Evolutionary conservation across 2,329 filamentous ascomycete species (phyloP).

Genomic region (Endocalyx cinctus): DNA sequence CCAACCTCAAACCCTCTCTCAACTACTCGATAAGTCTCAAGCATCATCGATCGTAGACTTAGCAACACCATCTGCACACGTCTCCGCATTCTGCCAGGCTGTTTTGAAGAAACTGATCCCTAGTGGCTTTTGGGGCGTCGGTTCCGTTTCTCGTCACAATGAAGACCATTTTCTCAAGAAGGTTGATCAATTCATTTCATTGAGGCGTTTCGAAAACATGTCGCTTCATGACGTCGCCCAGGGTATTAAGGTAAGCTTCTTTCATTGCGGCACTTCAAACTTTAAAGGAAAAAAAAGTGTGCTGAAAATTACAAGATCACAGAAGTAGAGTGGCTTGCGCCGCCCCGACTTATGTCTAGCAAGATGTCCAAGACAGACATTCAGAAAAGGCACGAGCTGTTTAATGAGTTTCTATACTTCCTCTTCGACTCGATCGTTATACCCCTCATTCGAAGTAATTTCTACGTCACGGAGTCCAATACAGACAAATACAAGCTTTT

Average conservation of each 20-base stretch:
- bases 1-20: slow-evolving; percentile 11
- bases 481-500: slow-evolving; percentile 76
- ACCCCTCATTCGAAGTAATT: slow-evolving; percentile 79
- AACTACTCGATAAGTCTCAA: slow-evolving; percentile 33
- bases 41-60: slow-evolving; percentile 55
- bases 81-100: slow-evolving; percentile 84
- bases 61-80: slow-evolving; percentile 61
- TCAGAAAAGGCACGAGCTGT: slow-evolving; percentile 70
- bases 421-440: slow-evolving; percentile 88
- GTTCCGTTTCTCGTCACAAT: slow-evolving; percentile 53
- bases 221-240: slow-evolving; percentile 75
- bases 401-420: slow-evolving; percentile 86
- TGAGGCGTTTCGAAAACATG: slow-evolving; percentile 77
- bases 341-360: slow-evolving; percentile 38
- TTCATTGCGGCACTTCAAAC: slow-evolving; percentile 5
- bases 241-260: slow-evolving; percentile 61
- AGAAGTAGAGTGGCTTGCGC: slow-evolving; percentile 68
- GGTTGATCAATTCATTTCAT: slow-evolving; percentile 70
- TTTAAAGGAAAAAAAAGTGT: slow-evolving; percentile 1
- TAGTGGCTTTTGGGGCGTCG: slow-evolving; percentile 65
- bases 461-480: slow-evolving; percentile 91
- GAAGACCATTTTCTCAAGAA: slow-evolving; percentile 55
- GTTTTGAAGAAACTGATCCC: slow-evolving; percentile 71
- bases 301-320: slow-evolving; percentile 47
- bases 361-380: slow-evolving; percentile 69